phyloP scores from a whole-genome alignment of 441 rosid species.

The Bocquillonia castaneifolia region DNA sequence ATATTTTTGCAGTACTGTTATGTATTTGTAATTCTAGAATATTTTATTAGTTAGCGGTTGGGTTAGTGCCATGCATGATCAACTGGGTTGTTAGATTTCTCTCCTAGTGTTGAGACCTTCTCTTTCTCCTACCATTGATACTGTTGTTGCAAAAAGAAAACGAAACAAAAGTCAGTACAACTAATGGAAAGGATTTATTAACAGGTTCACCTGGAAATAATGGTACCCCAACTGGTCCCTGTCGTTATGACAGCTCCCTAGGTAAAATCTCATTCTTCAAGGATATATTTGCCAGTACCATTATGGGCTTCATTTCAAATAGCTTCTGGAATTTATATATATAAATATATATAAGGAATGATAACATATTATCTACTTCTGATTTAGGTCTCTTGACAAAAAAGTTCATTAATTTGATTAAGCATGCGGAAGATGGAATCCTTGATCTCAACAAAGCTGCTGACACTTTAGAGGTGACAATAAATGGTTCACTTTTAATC shows the following conservation, averaged over 20 bases:
- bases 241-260: conserved; percentile 97
- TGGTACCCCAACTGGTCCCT: conserved; percentile 77
- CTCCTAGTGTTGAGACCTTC: conserved; percentile 2
- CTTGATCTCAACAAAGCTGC: conserved; percentile 96
- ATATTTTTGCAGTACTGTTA: conserved; percentile 3
- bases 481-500: conserved; percentile 16
- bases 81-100: background rate
- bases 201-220: conserved; percentile 91
- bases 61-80: background rate
- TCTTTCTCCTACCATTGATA: background rate
- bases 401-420: conserved; percentile 88
- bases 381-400: conserved; percentile 86
- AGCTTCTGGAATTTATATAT: background rate
- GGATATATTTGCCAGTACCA: conserved; percentile 7
- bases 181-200: conserved; percentile 25
- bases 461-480: conserved; percentile 73
- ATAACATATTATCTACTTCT: conserved; percentile 25
- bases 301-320: conserved; percentile 10
- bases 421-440: conserved; percentile 92
- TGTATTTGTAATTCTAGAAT: conserved; percentile 10
- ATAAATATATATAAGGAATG: conserved; percentile 7
- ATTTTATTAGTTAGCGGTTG: background rate
- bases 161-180: conserved; percentile 14
- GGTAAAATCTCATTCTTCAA: conserved; percentile 43
- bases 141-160: conserved; percentile 8